A percentile compares a stretch with the other conserved stretches of the same genome.
Conservation (phyloP, 495 filamentous ascomycete genomes). For the Trichoderma parareesei region DNA sequence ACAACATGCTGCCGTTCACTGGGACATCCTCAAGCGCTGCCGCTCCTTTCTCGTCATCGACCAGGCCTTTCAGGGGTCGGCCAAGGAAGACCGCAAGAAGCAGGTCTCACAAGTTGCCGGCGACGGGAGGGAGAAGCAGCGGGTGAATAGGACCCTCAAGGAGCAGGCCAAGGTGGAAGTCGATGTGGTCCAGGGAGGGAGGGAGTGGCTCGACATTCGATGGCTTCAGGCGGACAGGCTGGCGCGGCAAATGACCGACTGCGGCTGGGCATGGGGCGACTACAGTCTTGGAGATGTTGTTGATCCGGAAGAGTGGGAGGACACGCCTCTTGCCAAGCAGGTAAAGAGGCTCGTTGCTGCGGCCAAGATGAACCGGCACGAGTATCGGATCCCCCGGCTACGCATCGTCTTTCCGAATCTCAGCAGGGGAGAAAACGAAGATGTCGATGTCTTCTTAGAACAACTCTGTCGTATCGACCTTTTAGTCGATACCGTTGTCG, state of each 20-base stretch:
- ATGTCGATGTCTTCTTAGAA: slow-evolving; percentile 50
- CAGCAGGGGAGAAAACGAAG: slow-evolving; percentile 34
- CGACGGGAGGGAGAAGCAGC: not conserved
- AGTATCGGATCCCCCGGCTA: slow-evolving; percentile 50
- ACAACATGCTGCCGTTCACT: not conserved
- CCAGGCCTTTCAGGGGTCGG: slow-evolving; percentile 4
- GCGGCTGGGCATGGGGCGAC: slow-evolving; percentile 9
- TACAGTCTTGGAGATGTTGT: not conserved
- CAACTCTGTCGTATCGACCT: slow-evolving; percentile 50
- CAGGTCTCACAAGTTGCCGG: not conserved
- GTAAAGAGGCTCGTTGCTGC: slow-evolving; percentile 43
- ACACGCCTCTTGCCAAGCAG: slow-evolving; percentile 50
- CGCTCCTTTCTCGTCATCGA: not conserved
- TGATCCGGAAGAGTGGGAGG: slow-evolving; percentile 35
- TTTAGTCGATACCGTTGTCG: slow-evolving; percentile 32
- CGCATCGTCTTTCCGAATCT: slow-evolving; percentile 55
- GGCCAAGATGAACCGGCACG: slow-evolving; percentile 43
- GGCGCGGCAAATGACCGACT: slow-evolving; percentile 1
- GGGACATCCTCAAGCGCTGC: slow-evolving; percentile 7
- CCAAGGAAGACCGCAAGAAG: slow-evolving; percentile 3
- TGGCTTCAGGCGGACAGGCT: slow-evolving; percentile 6
- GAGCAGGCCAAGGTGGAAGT: slow-evolving; percentile 8
- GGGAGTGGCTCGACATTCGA: slow-evolving; percentile 5
- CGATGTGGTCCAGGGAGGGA: slow-evolving; percentile 2
- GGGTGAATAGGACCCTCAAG: not conserved